Percentiles rank a stretch among this genome's conserved stretches.
These are phyloP conservation scores for Ambrosia artemisiifolia DNA, from an alignment of 129 eudicot species.

Conservation along the genomic window DNA sequence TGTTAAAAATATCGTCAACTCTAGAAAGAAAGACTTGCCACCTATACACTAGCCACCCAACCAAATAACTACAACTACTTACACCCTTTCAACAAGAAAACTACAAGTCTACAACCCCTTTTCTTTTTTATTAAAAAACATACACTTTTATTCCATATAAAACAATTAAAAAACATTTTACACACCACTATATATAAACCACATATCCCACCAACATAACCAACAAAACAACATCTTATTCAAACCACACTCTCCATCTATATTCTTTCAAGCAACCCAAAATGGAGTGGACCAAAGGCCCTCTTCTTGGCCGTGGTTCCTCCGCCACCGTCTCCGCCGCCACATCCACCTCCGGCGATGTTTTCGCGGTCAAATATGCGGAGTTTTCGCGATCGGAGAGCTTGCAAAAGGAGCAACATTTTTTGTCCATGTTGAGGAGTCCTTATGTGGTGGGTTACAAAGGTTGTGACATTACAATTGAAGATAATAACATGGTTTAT, in stretches of 20 bases:
- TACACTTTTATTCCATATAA: neutral
- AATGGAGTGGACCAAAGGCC: slow-evolving; percentile 84
- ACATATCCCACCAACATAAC: neutral
- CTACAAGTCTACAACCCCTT: slow-evolving; percentile 21
- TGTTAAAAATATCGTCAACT: slow-evolving; percentile 12
- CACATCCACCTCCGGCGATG: slow-evolving; percentile 41
- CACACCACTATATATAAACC: slow-evolving; percentile 19
- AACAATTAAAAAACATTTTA: neutral
- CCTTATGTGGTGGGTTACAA: slow-evolving; percentile 55
- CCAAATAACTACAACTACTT: slow-evolving; percentile 39
- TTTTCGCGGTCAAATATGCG: slow-evolving; percentile 59
- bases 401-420: slow-evolving; percentile 49
- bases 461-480: slow-evolving; percentile 48
- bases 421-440: slow-evolving; percentile 40
- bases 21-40: slow-evolving; percentile 2
- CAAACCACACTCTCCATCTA: neutral
- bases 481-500: slow-evolving; percentile 33
- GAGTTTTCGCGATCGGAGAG: slow-evolving; percentile 40
- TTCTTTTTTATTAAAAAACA: neutral
- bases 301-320: slow-evolving; percentile 69
- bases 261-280: slow-evolving; percentile 5
- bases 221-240: slow-evolving; percentile 13
- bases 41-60: slow-evolving; percentile 45
- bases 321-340: slow-evolving; percentile 68
- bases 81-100: slow-evolving; percentile 34